These are phyloP conservation scores for Wallacemonas sp. DNA, from an alignment of 208 protist genomes.

Conservation along the genomic window DNA sequence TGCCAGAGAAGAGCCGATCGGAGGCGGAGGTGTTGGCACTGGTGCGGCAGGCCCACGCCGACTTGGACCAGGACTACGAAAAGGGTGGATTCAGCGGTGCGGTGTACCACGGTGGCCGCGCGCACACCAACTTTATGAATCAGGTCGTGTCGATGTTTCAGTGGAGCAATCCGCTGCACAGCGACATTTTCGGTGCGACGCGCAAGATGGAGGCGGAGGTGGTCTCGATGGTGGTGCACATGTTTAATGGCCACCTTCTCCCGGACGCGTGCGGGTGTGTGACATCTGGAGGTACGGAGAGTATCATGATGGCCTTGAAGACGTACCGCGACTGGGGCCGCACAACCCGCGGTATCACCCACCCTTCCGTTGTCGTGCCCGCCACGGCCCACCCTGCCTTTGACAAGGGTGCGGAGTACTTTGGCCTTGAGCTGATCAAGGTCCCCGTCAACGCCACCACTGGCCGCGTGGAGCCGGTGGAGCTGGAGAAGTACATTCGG, in stretches of 20 bases:
- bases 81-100: conserved; percentile 86
- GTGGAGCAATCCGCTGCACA: conserved; percentile 97
- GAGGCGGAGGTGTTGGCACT: conserved; percentile 66
- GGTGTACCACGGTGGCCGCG: conserved; percentile 91
- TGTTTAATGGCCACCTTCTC: conserved; percentile 92
- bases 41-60: conserved; percentile 42
- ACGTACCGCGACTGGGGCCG: conserved; percentile 94
- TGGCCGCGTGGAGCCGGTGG: conserved; percentile 69
- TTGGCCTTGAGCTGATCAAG: conserved; percentile 94
- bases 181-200: conserved; percentile 94
- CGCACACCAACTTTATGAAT: conserved; percentile 86
- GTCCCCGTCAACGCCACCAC: conserved; percentile 84
- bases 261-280: conserved; percentile 93
- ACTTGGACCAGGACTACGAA: conserved; percentile 73
- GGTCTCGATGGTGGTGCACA: conserved; percentile 93
- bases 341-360: conserved; percentile 69
- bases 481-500: conserved; percentile 91
- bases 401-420: conserved; percentile 97
- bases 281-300: conserved; percentile 96
- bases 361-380: conserved; percentile 91
- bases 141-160: conserved; percentile 89
- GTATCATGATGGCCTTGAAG: conserved; percentile 97
- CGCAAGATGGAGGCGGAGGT: conserved; percentile 98
- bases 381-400: conserved; percentile 97
- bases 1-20: conserved; percentile 48